Conservation (phyloP, 2,329 filamentous ascomycete species). For the Fusarium nisikadoi region DNA sequence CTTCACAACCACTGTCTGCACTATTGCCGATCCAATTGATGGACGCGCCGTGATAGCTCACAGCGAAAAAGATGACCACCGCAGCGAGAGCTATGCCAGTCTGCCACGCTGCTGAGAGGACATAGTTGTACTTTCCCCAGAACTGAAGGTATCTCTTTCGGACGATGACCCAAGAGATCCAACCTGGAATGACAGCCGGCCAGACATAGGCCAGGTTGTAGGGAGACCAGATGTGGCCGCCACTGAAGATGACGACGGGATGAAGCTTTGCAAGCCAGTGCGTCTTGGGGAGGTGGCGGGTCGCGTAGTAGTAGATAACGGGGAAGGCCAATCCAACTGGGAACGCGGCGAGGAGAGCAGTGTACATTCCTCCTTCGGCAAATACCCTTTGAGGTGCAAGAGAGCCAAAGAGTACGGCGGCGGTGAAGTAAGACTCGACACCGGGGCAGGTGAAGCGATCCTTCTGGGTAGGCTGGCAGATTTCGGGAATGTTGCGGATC, state of each 20-base stretch:
- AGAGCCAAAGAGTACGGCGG: slow-evolving; percentile 55
- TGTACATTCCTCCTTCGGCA: slow-evolving; percentile 51
- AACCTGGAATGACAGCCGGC: slow-evolving; percentile 59
- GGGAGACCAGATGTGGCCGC: slow-evolving; percentile 54
- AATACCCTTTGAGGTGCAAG: slow-evolving; percentile 53
- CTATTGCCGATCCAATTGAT: slow-evolving; percentile 60
- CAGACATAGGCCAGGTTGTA: slow-evolving; percentile 60
- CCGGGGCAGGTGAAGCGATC: slow-evolving; percentile 53
- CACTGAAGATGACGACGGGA: slow-evolving; percentile 57
- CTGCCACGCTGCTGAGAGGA: slow-evolving; percentile 59
- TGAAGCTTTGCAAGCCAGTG: slow-evolving; percentile 55
- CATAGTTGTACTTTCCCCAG: slow-evolving; percentile 63
- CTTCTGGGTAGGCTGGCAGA: slow-evolving; percentile 51
- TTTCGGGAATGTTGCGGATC: slow-evolving; percentile 48
- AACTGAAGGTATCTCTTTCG: slow-evolving; percentile 56
- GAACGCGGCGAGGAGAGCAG: slow-evolving; percentile 52
- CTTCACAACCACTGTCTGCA: slow-evolving; percentile 44
- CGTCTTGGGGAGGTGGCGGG: slow-evolving; percentile 48
- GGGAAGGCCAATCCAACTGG: slow-evolving; percentile 52
- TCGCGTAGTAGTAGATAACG: slow-evolving; percentile 50
- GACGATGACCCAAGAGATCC: slow-evolving; percentile 59
- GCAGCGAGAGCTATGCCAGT: slow-evolving; percentile 58
- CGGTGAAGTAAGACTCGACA: slow-evolving; percentile 54
- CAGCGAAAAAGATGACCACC: slow-evolving; percentile 61
- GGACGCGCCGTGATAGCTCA: slow-evolving; percentile 52